Evolutionary conservation across 768 basidiomycete genomes (phyloP).

Genomic region (Trametes cubensis): DNA sequence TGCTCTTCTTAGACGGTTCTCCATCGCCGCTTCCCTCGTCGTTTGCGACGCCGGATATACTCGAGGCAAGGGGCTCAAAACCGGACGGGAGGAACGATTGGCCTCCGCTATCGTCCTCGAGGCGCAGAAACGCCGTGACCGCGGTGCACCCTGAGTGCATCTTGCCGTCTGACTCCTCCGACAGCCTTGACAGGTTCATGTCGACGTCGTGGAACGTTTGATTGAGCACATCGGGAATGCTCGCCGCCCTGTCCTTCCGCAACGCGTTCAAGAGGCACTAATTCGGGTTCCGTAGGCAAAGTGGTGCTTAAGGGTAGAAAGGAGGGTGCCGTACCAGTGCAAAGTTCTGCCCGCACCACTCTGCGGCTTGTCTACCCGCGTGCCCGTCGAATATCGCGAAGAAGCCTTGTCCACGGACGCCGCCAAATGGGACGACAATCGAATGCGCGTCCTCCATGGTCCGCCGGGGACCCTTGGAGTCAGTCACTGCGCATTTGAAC

Average conservation of each 20-base stretch:
- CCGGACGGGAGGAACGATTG: constrained; percentile 60
- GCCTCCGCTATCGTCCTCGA: constrained; percentile 78
- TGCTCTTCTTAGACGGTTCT: constrained; percentile 46
- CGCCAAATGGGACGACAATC: constrained; percentile 92
- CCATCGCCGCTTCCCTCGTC: constrained; percentile 46
- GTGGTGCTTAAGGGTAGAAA: neutral
- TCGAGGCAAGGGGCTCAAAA: constrained; percentile 28
- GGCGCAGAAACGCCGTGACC: constrained; percentile 90
- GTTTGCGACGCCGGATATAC: constrained; percentile 38
- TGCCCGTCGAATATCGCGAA: constrained; percentile 99
- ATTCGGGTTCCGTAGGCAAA: constrained; percentile 12
- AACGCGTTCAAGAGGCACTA: constrained; percentile 73
- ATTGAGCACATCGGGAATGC: constrained; percentile 89
- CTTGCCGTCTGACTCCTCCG: constrained; percentile 86
- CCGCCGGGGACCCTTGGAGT: constrained; percentile 87
- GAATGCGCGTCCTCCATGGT: constrained; percentile 99
- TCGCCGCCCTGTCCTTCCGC: constrained; percentile 53
- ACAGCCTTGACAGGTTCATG: constrained; percentile 75
- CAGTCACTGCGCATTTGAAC: constrained; percentile 60
- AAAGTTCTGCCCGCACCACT: constrained; percentile 98
- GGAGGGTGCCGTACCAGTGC: constrained; percentile 65
- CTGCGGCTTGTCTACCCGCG: constrained; percentile 97
- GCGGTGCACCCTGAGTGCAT: constrained; percentile 98
- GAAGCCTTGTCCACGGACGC: constrained; percentile 92
- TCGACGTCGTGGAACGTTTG: constrained; percentile 95